phyloP scores from a whole-genome alignment of 2,329 filamentous ascomycete genomes.

The Rhynchosporium secalis region DNA sequence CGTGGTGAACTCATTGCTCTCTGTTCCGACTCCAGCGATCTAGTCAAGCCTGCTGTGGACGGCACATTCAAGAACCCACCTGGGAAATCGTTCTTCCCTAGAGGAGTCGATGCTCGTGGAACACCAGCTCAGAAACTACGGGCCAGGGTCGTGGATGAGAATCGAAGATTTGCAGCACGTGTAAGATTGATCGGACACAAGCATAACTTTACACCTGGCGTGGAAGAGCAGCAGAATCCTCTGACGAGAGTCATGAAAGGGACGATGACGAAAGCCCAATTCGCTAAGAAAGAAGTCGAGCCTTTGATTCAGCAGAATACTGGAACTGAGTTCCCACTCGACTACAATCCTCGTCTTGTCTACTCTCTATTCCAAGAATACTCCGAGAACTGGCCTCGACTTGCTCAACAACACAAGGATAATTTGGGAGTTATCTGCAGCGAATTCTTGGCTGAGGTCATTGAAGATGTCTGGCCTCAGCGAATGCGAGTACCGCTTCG shows the following conservation, averaged over 20 bases:
- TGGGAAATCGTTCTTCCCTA: slow-evolving; percentile 20
- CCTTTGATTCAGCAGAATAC: slow-evolving; percentile 17
- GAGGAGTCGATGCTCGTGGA: slow-evolving; percentile 16
- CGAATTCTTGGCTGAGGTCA: slow-evolving; percentile 23
- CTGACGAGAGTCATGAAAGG: slow-evolving; percentile 1
- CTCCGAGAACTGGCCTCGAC: slow-evolving; percentile 21
- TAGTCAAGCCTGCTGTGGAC: slow-evolving; percentile 20
- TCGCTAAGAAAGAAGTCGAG: slow-evolving; percentile 21
- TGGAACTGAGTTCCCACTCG: slow-evolving; percentile 23
- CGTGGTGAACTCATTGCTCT: slow-evolving; percentile 20
- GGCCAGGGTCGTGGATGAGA: slow-evolving; percentile 22
- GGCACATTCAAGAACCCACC: slow-evolving; percentile 24
- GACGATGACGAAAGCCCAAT: slow-evolving; percentile 18
- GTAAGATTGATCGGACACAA: slow-evolving; percentile 22
- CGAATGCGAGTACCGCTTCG: slow-evolving; percentile 23
- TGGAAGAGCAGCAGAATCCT: background rate
- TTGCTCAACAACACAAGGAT: slow-evolving; percentile 23
- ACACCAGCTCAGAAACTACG: slow-evolving; percentile 23
- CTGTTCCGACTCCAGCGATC: slow-evolving; percentile 16
- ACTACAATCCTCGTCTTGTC: slow-evolving; percentile 21
- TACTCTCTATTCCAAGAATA: slow-evolving; percentile 23
- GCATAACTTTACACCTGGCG: slow-evolving; percentile 17
- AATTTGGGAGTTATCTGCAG: slow-evolving; percentile 22
- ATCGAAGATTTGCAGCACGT: slow-evolving; percentile 17
- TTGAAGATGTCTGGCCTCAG: slow-evolving; percentile 23